Base-by-base conservation (phyloP, 768 basidiomycete genomes). In the Holtermannia corniformis region DNA sequence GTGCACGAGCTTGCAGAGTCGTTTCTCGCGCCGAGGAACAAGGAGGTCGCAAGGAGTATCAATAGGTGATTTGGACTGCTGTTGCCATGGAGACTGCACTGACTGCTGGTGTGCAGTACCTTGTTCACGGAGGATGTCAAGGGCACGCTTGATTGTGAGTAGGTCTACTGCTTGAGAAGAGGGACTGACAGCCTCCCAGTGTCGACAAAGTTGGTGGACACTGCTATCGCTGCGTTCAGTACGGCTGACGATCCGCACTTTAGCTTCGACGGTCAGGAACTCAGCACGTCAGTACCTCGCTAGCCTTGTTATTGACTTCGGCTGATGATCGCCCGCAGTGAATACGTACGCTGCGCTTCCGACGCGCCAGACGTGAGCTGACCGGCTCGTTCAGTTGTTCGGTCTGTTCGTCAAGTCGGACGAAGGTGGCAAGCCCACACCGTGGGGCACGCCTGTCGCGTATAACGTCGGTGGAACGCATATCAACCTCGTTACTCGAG, bases 41-140 rank as follows among this genome's bases (percentile, higher is more conserved):
- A 44, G 2, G 49, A 47, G 21, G 41, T 60, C 2, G 54, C 55
- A 10, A 20, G 22, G 23, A 47, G 44, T 47, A 57, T 57, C 48
- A 60, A 56, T 40, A 55, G 54, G 57, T 58, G n/a, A 21, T 32
- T 26, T n/a, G n/a, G n/a, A n/a, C n/a, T n/a, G n/a, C n/a, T n/a
- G n/a, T n/a, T n/a, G n/a, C n/a, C n/a, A n/a, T n/a, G n/a, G n/a
- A n/a, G n/a, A n/a, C n/a, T n/a, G n/a, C n/a, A n/a, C n/a, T 7
- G 32, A 16, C 16, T 37, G 32, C 32, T 37, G 32, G 16, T 37
- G 32, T 14, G 4, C 44, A 63, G 62, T 27, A 51, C 62, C 5
- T 23, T 63, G 23, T 63, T 63, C 32, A 50, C 62, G 2, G 54
- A 60, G 40, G 62, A 63, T 42, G 62, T 63, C 4, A 24, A 32